These are phyloP conservation scores for Beauveria brongniartii DNA, from an alignment of 2,329 filamentous ascomycete genomes.

Conservation along the genomic window DNA sequence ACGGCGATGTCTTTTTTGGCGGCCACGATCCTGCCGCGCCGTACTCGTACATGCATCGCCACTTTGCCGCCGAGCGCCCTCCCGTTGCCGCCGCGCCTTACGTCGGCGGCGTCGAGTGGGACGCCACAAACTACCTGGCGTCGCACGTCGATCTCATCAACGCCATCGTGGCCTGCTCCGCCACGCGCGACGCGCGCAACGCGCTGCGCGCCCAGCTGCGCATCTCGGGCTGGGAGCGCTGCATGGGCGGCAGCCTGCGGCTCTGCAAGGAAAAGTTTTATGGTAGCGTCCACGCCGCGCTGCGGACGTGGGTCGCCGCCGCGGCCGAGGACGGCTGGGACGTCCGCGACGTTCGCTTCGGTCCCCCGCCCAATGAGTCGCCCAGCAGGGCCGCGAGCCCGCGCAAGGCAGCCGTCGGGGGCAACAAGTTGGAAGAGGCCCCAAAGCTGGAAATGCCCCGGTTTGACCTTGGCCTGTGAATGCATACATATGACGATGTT, in stretches of 20 bases:
- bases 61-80: conserved; percentile 79
- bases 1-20: conserved; percentile 22
- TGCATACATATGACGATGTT: conserved; percentile 16
- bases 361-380: conserved; percentile 40
- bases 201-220: conserved; percentile 66
- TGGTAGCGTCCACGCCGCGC: conserved; percentile 77
- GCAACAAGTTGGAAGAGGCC: conserved; percentile 44
- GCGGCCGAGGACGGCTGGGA: conserved; percentile 85
- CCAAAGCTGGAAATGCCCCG: conserved; percentile 56
- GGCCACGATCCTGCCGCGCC: conserved; percentile 25
- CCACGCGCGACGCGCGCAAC: conserved; percentile 64
- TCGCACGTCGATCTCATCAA: conserved; percentile 90
- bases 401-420: conserved; percentile 25
- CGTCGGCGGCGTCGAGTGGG: conserved; percentile 96
- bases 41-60: conserved; percentile 55
- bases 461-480: conserved; percentile 38
- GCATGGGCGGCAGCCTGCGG: conserved; percentile 74
- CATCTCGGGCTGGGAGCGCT: conserved; percentile 84
- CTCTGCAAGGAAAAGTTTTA: conserved; percentile 99
- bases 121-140: conserved; percentile 92
- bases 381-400: conserved; percentile 20
- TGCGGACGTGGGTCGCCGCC: conserved; percentile 85
- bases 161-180: conserved; percentile 75
- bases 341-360: conserved; percentile 70
- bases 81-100: conserved; percentile 93